Base-by-base conservation (phyloP, 2,329 filamentous ascomycete species). In the Aspergillus sp. region DNA sequence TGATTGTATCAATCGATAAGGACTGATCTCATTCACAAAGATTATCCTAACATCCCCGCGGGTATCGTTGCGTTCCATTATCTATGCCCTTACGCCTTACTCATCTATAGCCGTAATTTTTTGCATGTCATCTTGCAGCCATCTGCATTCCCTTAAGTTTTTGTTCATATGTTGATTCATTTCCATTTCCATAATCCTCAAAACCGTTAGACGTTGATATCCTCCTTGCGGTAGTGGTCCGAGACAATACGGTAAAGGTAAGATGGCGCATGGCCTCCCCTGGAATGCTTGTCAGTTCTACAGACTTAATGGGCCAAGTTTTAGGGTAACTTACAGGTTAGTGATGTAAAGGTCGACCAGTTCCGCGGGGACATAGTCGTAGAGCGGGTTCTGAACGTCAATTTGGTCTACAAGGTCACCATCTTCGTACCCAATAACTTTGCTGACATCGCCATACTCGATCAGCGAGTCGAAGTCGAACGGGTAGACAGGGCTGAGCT, bases 401-500 rank as follows among this genome's bases (percentile, higher is more conserved):
- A 95, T 85, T 63, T 88, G 86, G 49, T 91, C 88, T 54, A 96
- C 88, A 68, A 97, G 84, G 41, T 87, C 83, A 5, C 91, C 92
- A 64, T 97, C 89, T 19, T 91, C 86, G 72, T 91, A 97, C 41
- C 83, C 84, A 47, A 95, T 86, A 59, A 92, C 89, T 66, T 85
- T 89, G 57, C 89, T 88, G 1, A 92, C 87, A 73, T 93, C 88
- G 15, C 92, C 94, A 79, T 92, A 92, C 78, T 97, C 94, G 60
- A 97, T 90, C 62, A 96, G 80, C 4, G 88, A 87, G 65, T 92
- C 89, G 56, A 90, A 88, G 69, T 95, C 88, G 69, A 92, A 93
- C 1, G 92, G 90, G 70, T 92, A 94, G 61, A 96, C 88, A 0
- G 95, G 93, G 67, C 91, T 96, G 58, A 99, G 85, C 78, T 96